phyloP scores from a whole-genome alignment of 345 rosid genomes.

The Salix exigua region DNA sequence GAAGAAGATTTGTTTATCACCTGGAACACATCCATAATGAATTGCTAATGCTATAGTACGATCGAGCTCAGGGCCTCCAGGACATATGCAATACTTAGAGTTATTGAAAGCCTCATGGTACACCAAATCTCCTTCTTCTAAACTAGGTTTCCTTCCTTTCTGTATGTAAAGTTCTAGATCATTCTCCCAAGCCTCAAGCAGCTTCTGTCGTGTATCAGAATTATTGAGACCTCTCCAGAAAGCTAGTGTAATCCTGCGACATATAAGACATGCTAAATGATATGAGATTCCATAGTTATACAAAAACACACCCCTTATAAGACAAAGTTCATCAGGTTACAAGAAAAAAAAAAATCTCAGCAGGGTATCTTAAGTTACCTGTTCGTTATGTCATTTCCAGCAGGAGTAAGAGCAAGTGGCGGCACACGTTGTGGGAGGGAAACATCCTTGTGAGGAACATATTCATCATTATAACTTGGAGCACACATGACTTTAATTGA shows the following conservation, averaged over 20 bases:
- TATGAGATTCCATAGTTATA: not conserved
- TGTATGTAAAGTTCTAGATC: not conserved
- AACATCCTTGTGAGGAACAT: slow-evolving; percentile 26
- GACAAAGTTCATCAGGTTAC: not conserved
- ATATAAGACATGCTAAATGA: not conserved
- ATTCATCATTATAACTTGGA: slow-evolving; percentile 5
- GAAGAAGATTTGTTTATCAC: no score
- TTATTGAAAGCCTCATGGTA: no score
- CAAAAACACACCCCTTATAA: not conserved
- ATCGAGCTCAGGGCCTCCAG: no score
- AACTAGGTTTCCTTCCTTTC: not conserved
- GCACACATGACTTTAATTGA: slow-evolving; percentile 23
- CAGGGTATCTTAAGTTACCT: slow-evolving; percentile 4
- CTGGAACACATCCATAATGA: no score
- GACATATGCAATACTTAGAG: no score
- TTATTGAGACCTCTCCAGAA: not conserved
- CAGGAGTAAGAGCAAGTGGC: slow-evolving; percentile 7
- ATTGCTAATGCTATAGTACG: no score
- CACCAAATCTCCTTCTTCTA: no score
- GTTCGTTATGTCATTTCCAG: not conserved
- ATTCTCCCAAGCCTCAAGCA: not conserved
- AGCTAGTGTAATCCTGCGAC: not conserved
- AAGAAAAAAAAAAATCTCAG: not conserved
- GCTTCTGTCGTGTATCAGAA: not conserved
- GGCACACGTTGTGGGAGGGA: slow-evolving; percentile 17